phyloP scores from a whole-genome alignment of 805 yeast genomes.

The Sugiyamaella qingdaonensis region DNA sequence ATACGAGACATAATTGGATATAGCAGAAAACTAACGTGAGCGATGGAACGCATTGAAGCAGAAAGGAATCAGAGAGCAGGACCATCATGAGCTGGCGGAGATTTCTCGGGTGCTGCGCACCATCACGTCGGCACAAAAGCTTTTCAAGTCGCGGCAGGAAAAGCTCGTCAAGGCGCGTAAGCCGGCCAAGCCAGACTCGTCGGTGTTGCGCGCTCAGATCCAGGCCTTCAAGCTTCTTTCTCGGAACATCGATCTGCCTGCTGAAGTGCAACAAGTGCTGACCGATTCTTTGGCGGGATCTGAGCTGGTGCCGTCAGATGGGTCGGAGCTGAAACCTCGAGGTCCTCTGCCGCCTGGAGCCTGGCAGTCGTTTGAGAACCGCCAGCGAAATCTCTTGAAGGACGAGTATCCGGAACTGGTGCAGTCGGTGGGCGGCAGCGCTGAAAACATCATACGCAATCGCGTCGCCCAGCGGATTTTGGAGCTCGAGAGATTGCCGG shows the following conservation, averaged over 20 bases:
- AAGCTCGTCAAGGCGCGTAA: constrained; percentile 19
- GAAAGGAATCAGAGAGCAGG: constrained; percentile 26
- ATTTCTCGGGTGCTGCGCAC: constrained; percentile 27
- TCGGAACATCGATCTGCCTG: constrained; percentile 53
- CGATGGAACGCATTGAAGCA: constrained; percentile 34
- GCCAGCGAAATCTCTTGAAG: background rate
- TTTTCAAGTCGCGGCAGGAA: constrained; percentile 21
- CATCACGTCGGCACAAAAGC: constrained; percentile 28
- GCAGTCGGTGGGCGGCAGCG: constrained; percentile 23
- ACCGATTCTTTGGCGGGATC: constrained; percentile 14
- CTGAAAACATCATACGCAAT: constrained; percentile 43
- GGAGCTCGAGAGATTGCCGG: constrained; percentile 38
- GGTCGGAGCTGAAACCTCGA: background rate
- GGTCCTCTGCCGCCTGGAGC: constrained; percentile 1
- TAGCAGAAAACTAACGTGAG: constrained; percentile 4
- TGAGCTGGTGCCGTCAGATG: background rate
- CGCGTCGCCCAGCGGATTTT: constrained; percentile 41
- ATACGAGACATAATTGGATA: too few species aligned
- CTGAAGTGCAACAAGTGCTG: constrained; percentile 44
- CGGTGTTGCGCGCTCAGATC: constrained; percentile 61
- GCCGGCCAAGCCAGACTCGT: constrained; percentile 31
- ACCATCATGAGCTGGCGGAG: constrained; percentile 30
- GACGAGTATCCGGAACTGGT: constrained; percentile 3
- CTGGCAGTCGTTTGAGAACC: constrained; percentile 1
- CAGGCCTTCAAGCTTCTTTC: constrained; percentile 64